Conservation (phyloP, 805 yeast species). For the Isabelozyma rhagii region DNA sequence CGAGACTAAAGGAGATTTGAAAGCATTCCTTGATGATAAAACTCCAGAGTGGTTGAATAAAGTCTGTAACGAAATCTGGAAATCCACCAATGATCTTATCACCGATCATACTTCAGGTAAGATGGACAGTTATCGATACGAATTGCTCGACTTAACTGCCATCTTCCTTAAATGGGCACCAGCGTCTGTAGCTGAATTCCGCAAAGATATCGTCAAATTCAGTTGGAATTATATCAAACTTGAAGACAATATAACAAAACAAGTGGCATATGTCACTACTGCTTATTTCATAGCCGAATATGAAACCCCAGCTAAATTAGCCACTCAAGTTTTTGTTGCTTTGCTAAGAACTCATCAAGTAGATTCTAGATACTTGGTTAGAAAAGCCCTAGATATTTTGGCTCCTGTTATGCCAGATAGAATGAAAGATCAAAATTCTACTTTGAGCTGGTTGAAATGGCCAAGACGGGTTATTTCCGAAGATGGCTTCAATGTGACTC, state of each 20-base stretch:
- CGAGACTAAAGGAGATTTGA: constrained; percentile 44
- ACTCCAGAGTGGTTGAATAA: constrained; percentile 61
- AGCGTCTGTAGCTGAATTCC: constrained; percentile 49
- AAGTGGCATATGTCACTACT: constrained; percentile 87
- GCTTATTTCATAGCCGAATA: constrained; percentile 81
- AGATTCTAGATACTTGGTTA: constrained; percentile 79
- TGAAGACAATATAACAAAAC: constrained; percentile 86
- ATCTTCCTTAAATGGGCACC: constrained; percentile 70
- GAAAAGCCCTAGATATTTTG: constrained; percentile 80
- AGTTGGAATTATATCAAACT: constrained; percentile 91
- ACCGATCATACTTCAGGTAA: constrained; percentile 60
- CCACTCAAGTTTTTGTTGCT: constrained; percentile 90
- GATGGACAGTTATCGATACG: constrained; percentile 71
- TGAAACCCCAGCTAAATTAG: constrained; percentile 85
- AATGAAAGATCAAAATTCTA: constrained; percentile 51
- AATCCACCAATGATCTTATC: constrained; percentile 50
- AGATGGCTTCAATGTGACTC: constrained; percentile 82
- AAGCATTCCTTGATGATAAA: constrained; percentile 36
- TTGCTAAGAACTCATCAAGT: constrained; percentile 77
- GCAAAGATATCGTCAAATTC: constrained; percentile 86
- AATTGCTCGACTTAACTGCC: constrained; percentile 78
- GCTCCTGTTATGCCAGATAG: constrained; percentile 84
- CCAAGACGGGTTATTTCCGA: constrained; percentile 90
- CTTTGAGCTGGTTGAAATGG: constrained; percentile 84
- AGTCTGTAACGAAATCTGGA: constrained; percentile 72